These are phyloP conservation scores for Geosiphon pyriformis DNA, from an alignment of 192 early-diverging fungal species.

Conservation along the genomic window DNA sequence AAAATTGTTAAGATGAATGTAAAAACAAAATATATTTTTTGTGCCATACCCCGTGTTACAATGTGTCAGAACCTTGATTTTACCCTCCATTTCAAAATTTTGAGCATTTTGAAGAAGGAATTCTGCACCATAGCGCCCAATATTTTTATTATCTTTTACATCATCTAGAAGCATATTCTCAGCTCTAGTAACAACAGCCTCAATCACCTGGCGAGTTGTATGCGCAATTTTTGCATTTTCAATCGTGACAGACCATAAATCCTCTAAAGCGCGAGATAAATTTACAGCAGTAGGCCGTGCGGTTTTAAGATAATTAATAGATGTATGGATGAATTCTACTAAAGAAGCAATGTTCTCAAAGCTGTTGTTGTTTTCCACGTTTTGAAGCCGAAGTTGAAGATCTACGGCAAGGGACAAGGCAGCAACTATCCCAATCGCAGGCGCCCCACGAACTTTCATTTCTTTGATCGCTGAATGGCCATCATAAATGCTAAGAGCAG, in stretches of 20 bases:
- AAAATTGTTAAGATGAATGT: no score
- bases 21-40: no score
- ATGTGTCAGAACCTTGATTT: conserved; percentile 78
- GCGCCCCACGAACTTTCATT: conserved; percentile 92
- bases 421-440: conserved; percentile 96
- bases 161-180: conserved; percentile 84
- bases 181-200: conserved; percentile 64
- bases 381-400: conserved; percentile 29
- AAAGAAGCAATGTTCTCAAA: background rate
- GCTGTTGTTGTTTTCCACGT: conserved; percentile 21
- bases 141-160: conserved; percentile 80
- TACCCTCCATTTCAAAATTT: conserved; percentile 25
- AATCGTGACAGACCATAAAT: conserved; percentile 39
- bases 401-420: conserved; percentile 87
- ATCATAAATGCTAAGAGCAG: conserved; percentile 51
- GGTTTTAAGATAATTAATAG: conserved; percentile 75
- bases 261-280: conserved; percentile 80
- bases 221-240: conserved; percentile 19
- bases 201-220: conserved; percentile 40
- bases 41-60: conserved; percentile 98
- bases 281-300: conserved; percentile 97
- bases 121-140: conserved; percentile 77
- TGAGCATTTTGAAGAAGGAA: conserved; percentile 53
- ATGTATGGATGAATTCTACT: conserved; percentile 44
- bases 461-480: conserved; percentile 86